Evolutionary conservation across 768 basidiomycete species (phyloP).

Genomic region (Mycena latifolia): DNA sequence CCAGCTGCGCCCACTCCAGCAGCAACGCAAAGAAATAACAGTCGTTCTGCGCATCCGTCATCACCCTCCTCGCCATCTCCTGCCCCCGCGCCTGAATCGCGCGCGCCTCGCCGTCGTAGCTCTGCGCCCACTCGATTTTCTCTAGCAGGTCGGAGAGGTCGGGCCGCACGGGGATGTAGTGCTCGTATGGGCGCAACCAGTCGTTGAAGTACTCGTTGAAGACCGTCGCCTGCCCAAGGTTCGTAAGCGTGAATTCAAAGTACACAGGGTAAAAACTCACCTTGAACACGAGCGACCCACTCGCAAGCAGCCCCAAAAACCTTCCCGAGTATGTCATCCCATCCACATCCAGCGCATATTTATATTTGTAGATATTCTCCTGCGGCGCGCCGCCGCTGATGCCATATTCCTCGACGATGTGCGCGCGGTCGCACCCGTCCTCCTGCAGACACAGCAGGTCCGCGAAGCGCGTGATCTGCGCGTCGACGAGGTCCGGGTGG

Average conservation of each 20-base stretch:
- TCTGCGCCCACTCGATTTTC: slow-evolving; percentile 10
- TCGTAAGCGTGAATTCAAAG: neutral
- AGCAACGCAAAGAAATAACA: neutral
- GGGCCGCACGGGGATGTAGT: slow-evolving; percentile 6
- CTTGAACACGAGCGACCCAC: slow-evolving; percentile 20
- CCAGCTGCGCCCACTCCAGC: neutral
- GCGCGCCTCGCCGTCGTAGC: slow-evolving; percentile 1
- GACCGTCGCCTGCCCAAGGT: neutral
- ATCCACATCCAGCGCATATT: slow-evolving; percentile 16
- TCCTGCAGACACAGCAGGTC: slow-evolving; percentile 4
- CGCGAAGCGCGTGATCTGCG: slow-evolving; percentile 7
- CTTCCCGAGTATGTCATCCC: slow-evolving; percentile 6
- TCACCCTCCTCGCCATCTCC: slow-evolving; percentile 1
- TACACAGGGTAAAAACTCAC: neutral
- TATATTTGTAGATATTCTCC: neutral
- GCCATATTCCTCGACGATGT: neutral
- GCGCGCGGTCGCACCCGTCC: slow-evolving; percentile 5
- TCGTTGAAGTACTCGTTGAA: slow-evolving; percentile 15
- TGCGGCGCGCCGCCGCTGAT: neutral
- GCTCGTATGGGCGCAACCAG: slow-evolving; percentile 15
- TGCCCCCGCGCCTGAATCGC: slow-evolving; percentile 3
- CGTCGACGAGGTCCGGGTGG: slow-evolving; percentile 7
- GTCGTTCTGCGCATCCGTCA: slow-evolving; percentile 9
- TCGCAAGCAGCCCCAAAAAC: neutral
- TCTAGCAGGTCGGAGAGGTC: slow-evolving; percentile 10